Evolutionary conservation across 2,329 filamentous ascomycete species (phyloP).

Genomic region (Talaromyces rugulosus): DNA sequence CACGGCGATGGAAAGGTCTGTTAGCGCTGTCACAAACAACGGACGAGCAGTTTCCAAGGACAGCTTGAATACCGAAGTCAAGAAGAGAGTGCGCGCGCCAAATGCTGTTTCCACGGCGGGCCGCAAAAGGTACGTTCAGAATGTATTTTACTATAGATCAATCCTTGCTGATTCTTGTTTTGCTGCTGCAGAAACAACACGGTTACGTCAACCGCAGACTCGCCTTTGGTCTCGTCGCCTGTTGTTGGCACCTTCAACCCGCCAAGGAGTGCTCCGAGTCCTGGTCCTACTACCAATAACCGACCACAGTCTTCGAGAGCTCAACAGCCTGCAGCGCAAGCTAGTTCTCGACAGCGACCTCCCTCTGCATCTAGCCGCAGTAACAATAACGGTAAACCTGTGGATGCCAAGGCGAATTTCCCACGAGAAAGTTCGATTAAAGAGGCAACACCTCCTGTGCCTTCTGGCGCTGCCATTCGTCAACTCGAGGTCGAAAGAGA

Average conservation of each 20-base stretch:
- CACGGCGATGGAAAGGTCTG: slow-evolving; percentile 37
- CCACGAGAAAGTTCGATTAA: slow-evolving; percentile 47
- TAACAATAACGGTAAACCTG: slow-evolving; percentile 49
- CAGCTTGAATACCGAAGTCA: slow-evolving; percentile 62
- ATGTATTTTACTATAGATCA: not conserved
- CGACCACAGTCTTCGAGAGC: slow-evolving; percentile 66
- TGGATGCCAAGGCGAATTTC: slow-evolving; percentile 52
- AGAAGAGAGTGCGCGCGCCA: slow-evolving; percentile 70
- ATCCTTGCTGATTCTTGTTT: slow-evolving; percentile 1
- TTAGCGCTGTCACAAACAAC: slow-evolving; percentile 29
- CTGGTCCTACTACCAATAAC: slow-evolving; percentile 53
- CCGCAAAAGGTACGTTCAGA: slow-evolving; percentile 68
- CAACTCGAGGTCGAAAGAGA: slow-evolving; percentile 19
- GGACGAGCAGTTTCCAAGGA: slow-evolving; percentile 52
- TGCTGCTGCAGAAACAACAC: slow-evolving; percentile 39
- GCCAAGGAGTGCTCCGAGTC: slow-evolving; percentile 59
- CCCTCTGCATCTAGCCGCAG: slow-evolving; percentile 58
- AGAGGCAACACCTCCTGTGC: slow-evolving; percentile 19
- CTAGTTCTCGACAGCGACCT: slow-evolving; percentile 55
- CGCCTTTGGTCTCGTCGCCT: slow-evolving; percentile 73
- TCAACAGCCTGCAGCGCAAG: slow-evolving; percentile 69
- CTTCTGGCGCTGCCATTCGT: slow-evolving; percentile 36
- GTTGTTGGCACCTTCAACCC: slow-evolving; percentile 60
- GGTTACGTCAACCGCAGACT: slow-evolving; percentile 52
- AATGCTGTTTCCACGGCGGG: slow-evolving; percentile 55